Evolutionary conservation across 2,329 filamentous ascomycete genomes (phyloP).

Genomic region (Ophiosphaerella narmari): DNA sequence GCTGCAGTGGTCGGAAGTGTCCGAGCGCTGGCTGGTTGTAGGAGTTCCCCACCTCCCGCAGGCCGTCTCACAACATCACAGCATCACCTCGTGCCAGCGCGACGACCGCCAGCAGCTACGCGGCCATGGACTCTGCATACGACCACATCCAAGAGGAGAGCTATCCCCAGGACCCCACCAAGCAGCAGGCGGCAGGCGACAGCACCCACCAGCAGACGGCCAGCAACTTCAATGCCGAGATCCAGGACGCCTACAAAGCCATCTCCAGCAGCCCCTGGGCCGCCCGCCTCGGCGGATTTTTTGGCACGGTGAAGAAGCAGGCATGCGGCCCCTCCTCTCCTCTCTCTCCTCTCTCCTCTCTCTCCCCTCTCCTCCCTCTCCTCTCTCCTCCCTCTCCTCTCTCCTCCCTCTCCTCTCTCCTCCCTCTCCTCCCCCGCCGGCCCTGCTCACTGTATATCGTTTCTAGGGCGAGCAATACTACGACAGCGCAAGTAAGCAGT

Average conservation of each 20-base stretch:
- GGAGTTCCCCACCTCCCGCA: too few relatives aligned
- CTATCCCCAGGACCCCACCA: conserved; percentile 54
- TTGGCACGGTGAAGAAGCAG: conserved; percentile 93
- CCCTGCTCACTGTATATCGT: conserved; percentile 1
- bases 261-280: conserved; percentile 94
- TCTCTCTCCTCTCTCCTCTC: too few relatives aligned
- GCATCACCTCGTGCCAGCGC: too few relatives aligned
- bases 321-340: conserved; percentile 50
- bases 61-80: background rate
- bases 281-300: conserved; percentile 81
- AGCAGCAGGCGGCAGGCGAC: conserved; percentile 55
- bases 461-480: conserved; percentile 81
- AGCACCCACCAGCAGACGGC: conserved; percentile 38
- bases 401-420: too few relatives aligned
- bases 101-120: background rate
- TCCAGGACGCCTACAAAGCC: conserved; percentile 94
- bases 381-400: too few relatives aligned
- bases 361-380: too few relatives aligned
- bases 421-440: background rate
- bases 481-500: conserved; percentile 81
- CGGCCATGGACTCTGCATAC: conserved; percentile 89
- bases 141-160: conserved; percentile 93
- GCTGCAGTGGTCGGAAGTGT: too few relatives aligned
- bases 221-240: conserved; percentile 75
- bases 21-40: too few relatives aligned